Percentiles rank a stretch among this genome's conserved stretches.
These are phyloP conservation scores for Thymus mandschuricus DNA, from an alignment of 257 asterid genomes.

Conservation along the genomic window DNA sequence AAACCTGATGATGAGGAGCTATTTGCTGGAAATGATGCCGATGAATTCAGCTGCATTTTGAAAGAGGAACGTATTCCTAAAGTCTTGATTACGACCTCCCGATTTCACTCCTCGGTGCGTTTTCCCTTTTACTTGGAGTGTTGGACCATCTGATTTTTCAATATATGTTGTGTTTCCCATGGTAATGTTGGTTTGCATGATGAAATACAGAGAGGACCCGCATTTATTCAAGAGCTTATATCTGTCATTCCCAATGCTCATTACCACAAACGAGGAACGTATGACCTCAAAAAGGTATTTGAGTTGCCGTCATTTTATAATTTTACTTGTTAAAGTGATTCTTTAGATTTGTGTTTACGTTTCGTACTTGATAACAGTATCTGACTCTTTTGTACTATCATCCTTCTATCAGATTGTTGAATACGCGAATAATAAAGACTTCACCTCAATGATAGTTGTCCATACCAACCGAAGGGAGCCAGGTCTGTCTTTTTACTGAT, in stretches of 20 bases:
- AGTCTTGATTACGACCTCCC: slow-evolving; percentile 84
- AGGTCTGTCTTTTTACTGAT: slow-evolving; percentile 46
- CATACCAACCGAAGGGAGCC: slow-evolving; percentile 97
- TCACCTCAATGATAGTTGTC: slow-evolving; percentile 84
- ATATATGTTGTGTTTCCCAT: not conserved
- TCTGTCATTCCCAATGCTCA: slow-evolving; percentile 86
- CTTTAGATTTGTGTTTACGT: not conserved
- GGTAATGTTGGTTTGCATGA: slow-evolving; percentile 23
- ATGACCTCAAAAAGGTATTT: slow-evolving; percentile 82
- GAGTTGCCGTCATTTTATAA: not conserved
- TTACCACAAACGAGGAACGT: slow-evolving; percentile 87
- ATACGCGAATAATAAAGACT: slow-evolving; percentile 76
- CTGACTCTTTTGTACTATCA: slow-evolving; percentile 11
- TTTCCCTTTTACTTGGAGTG: not conserved
- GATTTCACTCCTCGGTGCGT: slow-evolving; percentile 85
- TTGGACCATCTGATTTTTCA: not conserved
- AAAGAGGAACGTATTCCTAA: slow-evolving; percentile 66
- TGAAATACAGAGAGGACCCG: slow-evolving; percentile 89
- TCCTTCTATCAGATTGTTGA: slow-evolving; percentile 66
- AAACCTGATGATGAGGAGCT: slow-evolving; percentile 94
- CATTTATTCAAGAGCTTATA: slow-evolving; percentile 67
- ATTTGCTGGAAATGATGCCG: slow-evolving; percentile 84
- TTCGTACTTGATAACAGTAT: not conserved
- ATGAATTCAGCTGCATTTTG: slow-evolving; percentile 78
- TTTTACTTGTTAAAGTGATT: slow-evolving; percentile 9